Evolutionary conservation across 331 rosid species (phyloP).

Genomic region (Quercus lobata): DNA sequence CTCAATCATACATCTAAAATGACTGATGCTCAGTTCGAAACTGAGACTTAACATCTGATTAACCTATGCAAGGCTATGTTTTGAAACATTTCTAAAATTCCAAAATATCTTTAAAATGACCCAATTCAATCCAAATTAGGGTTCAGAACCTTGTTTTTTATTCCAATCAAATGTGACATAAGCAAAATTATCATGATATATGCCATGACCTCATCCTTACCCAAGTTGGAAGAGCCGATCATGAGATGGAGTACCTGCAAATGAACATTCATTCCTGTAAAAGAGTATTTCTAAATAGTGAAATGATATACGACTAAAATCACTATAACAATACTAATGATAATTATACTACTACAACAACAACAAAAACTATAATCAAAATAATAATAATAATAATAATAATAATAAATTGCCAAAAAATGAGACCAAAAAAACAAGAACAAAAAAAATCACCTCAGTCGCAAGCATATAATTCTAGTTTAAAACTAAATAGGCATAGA

Average conservation of each 20-base stretch:
- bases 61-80: neutral
- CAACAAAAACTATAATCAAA: neutral
- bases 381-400: neutral
- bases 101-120: neutral
- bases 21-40: neutral
- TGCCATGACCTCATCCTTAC: slow-evolving; percentile 32
- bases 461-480: neutral
- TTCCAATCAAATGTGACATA: slow-evolving; percentile 2
- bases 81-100: neutral
- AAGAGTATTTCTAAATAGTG: neutral
- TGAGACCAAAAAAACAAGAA: neutral
- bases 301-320: neutral
- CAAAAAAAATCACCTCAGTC: neutral
- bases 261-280: slow-evolving; percentile 13
- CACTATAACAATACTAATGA: neutral
- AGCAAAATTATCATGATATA: neutral
- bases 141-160: slow-evolving; percentile 2
- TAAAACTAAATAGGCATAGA: neutral
- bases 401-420: neutral
- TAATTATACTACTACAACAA: neutral
- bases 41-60: neutral
- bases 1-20: neutral
- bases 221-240: slow-evolving; percentile 62
- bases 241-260: slow-evolving; percentile 70
- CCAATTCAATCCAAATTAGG: neutral